phyloP scores from a whole-genome alignment of 1,284 basidiomycete species.

The Trichosporon faecale region DNA sequence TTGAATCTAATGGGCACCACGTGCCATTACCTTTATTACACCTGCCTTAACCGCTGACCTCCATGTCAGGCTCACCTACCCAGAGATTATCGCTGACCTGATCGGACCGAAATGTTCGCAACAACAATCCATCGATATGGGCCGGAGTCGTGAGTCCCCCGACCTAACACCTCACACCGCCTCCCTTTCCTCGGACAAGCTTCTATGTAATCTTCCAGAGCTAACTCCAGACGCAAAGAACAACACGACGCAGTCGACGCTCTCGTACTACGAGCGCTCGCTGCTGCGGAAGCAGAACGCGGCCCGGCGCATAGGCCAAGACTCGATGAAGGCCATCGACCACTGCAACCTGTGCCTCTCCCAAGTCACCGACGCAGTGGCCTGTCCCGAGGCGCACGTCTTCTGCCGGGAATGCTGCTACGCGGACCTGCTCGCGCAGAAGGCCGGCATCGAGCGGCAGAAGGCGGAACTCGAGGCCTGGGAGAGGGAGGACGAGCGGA shows the following conservation, averaged over 20 bases:
- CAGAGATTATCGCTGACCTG: background rate
- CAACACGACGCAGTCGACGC: conserved; percentile 49
- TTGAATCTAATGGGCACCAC: background rate
- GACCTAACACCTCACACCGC: too few species aligned
- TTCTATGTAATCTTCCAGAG: background rate
- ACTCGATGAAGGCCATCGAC: conserved; percentile 84
- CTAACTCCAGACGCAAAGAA: conserved; percentile 44
- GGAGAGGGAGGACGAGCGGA: conserved; percentile 70
- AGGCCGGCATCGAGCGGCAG: conserved; percentile 81
- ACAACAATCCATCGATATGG: conserved; percentile 1
- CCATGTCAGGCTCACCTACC: background rate
- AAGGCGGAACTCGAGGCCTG: conserved; percentile 69
- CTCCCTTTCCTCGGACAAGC: background rate
- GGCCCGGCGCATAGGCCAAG: conserved; percentile 74
- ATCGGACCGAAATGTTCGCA: conserved; percentile 11
- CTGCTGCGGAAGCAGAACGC: conserved; percentile 41
- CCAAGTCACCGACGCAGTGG: conserved; percentile 70
- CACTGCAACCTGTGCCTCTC: conserved; percentile 81
- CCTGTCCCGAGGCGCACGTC: conserved; percentile 78
- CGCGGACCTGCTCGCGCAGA: conserved; percentile 59
- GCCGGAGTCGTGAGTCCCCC: conserved; percentile 4
- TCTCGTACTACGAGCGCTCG: conserved; percentile 50
- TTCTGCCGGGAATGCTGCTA: conserved; percentile 78
- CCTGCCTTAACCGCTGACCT: background rate
- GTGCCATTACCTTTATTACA: background rate